These are phyloP conservation scores for Pleurotus ostreatus DNA, from an alignment of 768 basidiomycete genomes.

Conservation along the genomic window DNA sequence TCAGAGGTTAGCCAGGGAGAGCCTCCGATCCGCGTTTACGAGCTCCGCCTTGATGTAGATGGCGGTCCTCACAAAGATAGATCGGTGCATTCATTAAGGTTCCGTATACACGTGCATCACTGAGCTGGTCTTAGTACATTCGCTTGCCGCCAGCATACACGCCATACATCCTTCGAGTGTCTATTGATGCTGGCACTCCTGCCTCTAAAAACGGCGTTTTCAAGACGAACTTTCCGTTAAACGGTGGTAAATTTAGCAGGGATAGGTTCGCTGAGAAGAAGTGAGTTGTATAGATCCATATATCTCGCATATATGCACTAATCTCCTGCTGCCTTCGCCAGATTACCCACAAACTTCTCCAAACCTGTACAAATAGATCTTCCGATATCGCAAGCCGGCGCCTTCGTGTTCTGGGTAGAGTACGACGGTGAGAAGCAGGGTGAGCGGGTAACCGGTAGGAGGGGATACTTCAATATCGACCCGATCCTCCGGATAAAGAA, in stretches of 20 bases:
- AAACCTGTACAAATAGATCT: conserved; percentile 93
- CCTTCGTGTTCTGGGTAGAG: conserved; percentile 94
- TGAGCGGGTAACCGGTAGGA: conserved; percentile 71
- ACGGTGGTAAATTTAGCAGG: conserved; percentile 83
- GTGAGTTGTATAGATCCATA: conserved; percentile 40
- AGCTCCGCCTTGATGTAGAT: conserved; percentile 82
- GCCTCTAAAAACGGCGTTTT: conserved; percentile 89
- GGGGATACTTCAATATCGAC: conserved; percentile 96
- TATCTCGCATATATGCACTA: conserved; percentile 15
- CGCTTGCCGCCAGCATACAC: conserved; percentile 88
- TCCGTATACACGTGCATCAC: conserved; percentile 7
- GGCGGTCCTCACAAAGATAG: conserved; percentile 86
- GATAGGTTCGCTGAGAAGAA: conserved; percentile 68
- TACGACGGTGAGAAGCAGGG: conserved; percentile 64
- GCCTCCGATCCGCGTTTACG: conserved; percentile 75
- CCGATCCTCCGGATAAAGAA: conserved; percentile 76
- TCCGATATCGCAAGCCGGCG: conserved; percentile 94
- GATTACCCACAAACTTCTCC: conserved; percentile 81
- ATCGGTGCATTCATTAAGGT: conserved; percentile 50
- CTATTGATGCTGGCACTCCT: conserved; percentile 88
- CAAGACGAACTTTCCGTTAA: conserved; percentile 95
- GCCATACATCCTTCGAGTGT: conserved; percentile 90
- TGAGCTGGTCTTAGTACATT: conserved; percentile 63
- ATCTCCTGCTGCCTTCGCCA: conserved; percentile 22
- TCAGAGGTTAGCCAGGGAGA: conserved; percentile 48